Evolutionary conservation across 345 rosid genomes (phyloP).

Genomic region (Eucalyptus paniculata): DNA sequence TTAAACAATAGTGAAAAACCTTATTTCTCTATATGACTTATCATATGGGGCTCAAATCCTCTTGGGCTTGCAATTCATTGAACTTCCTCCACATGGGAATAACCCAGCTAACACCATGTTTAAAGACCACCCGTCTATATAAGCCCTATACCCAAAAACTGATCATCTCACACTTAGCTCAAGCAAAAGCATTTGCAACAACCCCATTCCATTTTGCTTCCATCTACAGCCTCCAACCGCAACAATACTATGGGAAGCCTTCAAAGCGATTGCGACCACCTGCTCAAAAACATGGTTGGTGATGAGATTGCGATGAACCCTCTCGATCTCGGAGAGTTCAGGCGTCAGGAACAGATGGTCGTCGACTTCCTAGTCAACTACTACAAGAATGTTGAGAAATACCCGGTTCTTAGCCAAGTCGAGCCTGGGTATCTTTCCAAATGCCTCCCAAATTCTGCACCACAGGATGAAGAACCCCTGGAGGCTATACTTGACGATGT

Average conservation of each 20-base stretch:
- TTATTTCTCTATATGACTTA: too few species aligned
- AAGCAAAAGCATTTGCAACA: too few species aligned
- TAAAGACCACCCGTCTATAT: neutral
- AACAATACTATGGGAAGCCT: neutral
- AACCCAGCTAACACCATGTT: neutral
- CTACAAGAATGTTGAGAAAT: conserved; percentile 15
- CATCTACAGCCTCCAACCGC: neutral
- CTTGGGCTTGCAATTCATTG: too few species aligned
- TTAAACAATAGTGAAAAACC: too few species aligned
- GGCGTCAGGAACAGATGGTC: conserved; percentile 26
- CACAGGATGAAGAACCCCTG: conserved; percentile 5
- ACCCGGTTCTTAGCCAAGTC: conserved; percentile 23
- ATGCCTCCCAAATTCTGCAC: conserved; percentile 18
- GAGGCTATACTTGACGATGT: conserved; percentile 20
- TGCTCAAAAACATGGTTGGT: neutral
- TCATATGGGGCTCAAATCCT: too few species aligned
- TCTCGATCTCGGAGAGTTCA: conserved; percentile 21
- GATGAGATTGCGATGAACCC: neutral
- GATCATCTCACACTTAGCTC: neutral
- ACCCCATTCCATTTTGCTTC: neutral
- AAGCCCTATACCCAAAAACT: neutral
- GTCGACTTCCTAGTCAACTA: conserved; percentile 30
- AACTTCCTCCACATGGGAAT: too few species aligned
- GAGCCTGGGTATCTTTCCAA: conserved; percentile 22
- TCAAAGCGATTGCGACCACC: neutral